Base-by-base conservation (phyloP, 2,329 filamentous ascomycete species). In the Penicillium nordicum region DNA sequence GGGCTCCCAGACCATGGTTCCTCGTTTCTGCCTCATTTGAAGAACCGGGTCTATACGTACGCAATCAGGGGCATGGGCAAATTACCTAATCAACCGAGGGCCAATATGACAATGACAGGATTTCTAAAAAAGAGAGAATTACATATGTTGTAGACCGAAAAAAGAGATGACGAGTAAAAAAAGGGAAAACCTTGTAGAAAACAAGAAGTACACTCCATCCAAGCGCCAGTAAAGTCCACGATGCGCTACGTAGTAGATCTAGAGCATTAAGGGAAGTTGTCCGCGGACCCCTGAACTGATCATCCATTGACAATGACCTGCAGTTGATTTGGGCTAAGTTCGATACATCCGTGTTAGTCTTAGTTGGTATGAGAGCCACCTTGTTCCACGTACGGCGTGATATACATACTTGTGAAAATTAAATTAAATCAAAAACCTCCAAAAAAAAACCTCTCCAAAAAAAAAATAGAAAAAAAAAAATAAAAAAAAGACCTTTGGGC, bases 1-100 rank as follows among this genome's bases (percentile, higher is more conserved):
- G 54, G 55, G 41, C 59, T 63, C 61, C 63, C 63, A 61, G 64
- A 66, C 64, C 64, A 66, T 66, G 64, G 64, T 65, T 66, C 63
- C 59, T 65, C 29, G 48, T 32, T 40, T 60, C 37, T 62, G 29
- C 50, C 55, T 66, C 61, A 64, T 66, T 65, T 61, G 57, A 61
- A 63, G 58, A 65, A 63, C 58, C 57, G 58, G 63, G 59, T 57
- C 61, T 59, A 63, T 62, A 58, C 21, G 44, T 66, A 65, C 63
- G 63, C 64, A 65, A 64, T 65, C 63, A 66, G 64, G 63, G 63
- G 64, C 44, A 53, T 25, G 43, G 57, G 23, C 18, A 29, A 47
- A 25, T 57, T 62, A 59, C 60, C 50, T 57, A 58, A 59, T 56
- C 50, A 47, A 42, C 44, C 36, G 16, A 29, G 29, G 36, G 44